phyloP scores from a whole-genome alignment of 192 early-diverging fungal species.

The Coemansia sp. region DNA sequence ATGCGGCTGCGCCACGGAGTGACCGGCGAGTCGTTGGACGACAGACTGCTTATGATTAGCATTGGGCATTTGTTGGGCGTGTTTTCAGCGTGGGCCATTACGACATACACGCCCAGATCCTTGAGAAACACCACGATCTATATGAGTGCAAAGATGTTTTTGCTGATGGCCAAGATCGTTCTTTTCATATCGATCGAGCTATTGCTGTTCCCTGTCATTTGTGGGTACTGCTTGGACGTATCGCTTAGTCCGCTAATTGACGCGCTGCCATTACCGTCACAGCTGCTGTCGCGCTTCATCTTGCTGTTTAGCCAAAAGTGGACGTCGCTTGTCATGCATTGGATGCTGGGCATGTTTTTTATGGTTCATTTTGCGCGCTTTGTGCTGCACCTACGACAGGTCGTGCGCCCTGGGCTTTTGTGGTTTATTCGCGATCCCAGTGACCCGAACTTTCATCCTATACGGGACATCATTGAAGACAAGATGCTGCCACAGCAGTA shows the following conservation, averaged over 20 bases:
- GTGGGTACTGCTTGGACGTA: slow-evolving; percentile 84
- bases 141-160: slow-evolving; percentile 30
- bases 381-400: slow-evolving; percentile 75
- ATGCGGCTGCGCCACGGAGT: slow-evolving; percentile 20
- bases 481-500: slow-evolving; percentile 74
- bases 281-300: slow-evolving; percentile 58
- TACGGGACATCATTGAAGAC: slow-evolving; percentile 89
- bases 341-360: slow-evolving; percentile 90
- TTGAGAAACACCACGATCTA: slow-evolving; percentile 28
- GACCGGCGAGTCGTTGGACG: slow-evolving; percentile 34
- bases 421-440: slow-evolving; percentile 99
- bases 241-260: slow-evolving; percentile 78
- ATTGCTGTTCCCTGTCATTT: slow-evolving; percentile 81
- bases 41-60: slow-evolving; percentile 46
- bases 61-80: slow-evolving; percentile 49
- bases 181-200: slow-evolving; percentile 92
- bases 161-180: slow-evolving; percentile 64
- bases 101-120: slow-evolving; percentile 30
- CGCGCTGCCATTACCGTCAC: slow-evolving; percentile 63
- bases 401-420: slow-evolving; percentile 91
- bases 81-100: slow-evolving; percentile 58
- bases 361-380: slow-evolving; percentile 95
- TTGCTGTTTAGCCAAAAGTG: slow-evolving; percentile 8
- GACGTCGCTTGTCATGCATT: slow-evolving; percentile 69
- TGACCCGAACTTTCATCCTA: slow-evolving; percentile 92